These are phyloP conservation scores for Hevea brasiliensis DNA, from an alignment of 345 rosid species.

Conservation along the genomic window DNA sequence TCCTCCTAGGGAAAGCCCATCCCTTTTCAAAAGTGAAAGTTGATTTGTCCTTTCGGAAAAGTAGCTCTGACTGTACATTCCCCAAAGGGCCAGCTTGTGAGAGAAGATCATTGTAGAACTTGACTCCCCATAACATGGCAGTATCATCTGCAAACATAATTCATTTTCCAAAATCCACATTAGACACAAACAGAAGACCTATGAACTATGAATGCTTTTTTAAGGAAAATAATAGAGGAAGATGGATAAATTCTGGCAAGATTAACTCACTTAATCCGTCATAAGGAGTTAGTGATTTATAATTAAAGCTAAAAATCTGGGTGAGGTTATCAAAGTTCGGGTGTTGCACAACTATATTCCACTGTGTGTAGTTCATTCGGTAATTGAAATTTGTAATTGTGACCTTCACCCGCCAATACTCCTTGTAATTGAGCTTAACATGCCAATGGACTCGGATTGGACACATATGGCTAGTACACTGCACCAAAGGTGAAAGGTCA, in stretches of 20 bases:
- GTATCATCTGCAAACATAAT: slow-evolving; percentile 31
- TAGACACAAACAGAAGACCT: neutral
- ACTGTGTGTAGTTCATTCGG: slow-evolving; percentile 27
- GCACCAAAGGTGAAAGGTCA: slow-evolving; percentile 29
- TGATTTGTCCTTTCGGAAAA: slow-evolving; percentile 30
- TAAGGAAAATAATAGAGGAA: neutral
- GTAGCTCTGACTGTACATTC: slow-evolving; percentile 34
- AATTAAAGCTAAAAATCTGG: slow-evolving; percentile 28
- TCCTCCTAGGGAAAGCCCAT: slow-evolving; percentile 34
- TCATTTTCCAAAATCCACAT: neutral
- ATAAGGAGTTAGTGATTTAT: slow-evolving; percentile 32
- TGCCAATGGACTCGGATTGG: slow-evolving; percentile 36
- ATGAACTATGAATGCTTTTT: neutral
- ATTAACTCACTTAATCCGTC: slow-evolving; percentile 31
- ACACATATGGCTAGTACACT: slow-evolving; percentile 39
- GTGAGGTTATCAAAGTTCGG: slow-evolving; percentile 37
- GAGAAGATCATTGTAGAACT: slow-evolving; percentile 35
- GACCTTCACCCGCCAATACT: slow-evolving; percentile 35
- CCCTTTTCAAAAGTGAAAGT: slow-evolving; percentile 35
- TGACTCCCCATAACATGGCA: slow-evolving; percentile 29
- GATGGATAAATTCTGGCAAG: neutral
- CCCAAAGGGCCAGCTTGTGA: slow-evolving; percentile 30
- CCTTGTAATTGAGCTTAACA: slow-evolving; percentile 33
- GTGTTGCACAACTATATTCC: slow-evolving; percentile 37
- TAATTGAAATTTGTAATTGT: slow-evolving; percentile 33